phyloP scores from a whole-genome alignment of 306 rosid species.

The Prunus armeniaca region DNA sequence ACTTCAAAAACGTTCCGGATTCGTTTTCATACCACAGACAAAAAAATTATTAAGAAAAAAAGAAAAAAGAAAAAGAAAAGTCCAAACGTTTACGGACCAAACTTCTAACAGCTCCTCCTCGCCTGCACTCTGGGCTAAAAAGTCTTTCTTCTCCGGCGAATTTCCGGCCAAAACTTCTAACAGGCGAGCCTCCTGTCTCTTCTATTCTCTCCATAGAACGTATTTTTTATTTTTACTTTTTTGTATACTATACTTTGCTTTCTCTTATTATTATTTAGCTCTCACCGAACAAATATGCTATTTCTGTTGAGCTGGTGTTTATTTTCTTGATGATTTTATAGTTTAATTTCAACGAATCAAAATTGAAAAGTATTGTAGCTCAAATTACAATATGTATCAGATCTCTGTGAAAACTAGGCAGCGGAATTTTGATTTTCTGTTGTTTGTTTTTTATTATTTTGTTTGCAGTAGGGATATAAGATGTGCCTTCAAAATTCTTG shows the following conservation, averaged over 20 bases:
- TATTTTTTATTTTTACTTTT: neutral
- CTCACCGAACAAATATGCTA: neutral
- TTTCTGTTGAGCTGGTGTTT: neutral
- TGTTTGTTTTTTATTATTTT: neutral
- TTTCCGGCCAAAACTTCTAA: neutral
- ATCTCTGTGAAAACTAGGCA: neutral
- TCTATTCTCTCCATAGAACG: neutral
- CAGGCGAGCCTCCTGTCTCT: neutral
- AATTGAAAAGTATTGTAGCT: neutral
- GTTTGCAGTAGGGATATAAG: slow-evolving; percentile 11
- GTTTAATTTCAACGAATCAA: neutral
- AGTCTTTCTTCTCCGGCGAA: neutral
- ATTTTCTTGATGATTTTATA: neutral
- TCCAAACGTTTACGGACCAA: neutral
- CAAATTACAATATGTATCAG: neutral
- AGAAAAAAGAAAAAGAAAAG: too few species aligned
- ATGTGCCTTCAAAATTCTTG: slow-evolving; percentile 83
- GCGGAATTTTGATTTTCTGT: neutral
- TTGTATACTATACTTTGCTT: neutral
- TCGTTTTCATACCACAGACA: too few species aligned
- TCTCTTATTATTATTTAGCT: neutral
- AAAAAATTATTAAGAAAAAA: too few species aligned
- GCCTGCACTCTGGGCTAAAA: neutral
- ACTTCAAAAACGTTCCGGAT: neutral
- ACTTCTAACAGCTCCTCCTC: neutral